Conservation (phyloP, 441 rosid genomes). For the Aleurites moluccanus region DNA sequence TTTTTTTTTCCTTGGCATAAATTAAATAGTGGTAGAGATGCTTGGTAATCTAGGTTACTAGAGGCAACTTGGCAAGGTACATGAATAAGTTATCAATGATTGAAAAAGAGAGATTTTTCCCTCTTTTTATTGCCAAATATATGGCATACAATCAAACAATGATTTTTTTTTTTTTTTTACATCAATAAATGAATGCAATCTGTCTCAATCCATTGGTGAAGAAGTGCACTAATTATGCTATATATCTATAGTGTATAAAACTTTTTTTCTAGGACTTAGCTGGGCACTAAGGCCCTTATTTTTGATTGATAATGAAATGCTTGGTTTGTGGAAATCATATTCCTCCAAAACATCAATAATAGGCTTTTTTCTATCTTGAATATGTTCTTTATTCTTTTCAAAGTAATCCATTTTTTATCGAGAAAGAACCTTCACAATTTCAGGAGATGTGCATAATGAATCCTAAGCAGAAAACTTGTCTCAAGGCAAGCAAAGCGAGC, state of each 20-base stretch:
- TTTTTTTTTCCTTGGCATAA: not conserved
- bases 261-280: not conserved
- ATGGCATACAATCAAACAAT: not conserved
- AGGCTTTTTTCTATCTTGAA: slow-evolving; percentile 16
- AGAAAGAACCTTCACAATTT: slow-evolving; percentile 10
- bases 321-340: slow-evolving; percentile 6
- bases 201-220: slow-evolving; percentile 10
- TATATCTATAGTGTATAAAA: not conserved
- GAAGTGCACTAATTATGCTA: not conserved
- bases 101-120: not conserved
- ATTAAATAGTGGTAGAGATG: not conserved
- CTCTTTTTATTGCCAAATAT: not conserved
- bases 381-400: slow-evolving; percentile 13
- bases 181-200: too few species aligned
- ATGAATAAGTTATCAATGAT: not conserved
- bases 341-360: slow-evolving; percentile 7
- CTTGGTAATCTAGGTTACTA: not conserved
- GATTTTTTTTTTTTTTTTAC: not conserved
- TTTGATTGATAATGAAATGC: slow-evolving; percentile 18
- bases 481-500: not conserved
- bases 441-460: not conserved
- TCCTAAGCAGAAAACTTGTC: not conserved
- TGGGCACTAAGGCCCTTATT: not conserved
- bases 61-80: not conserved
- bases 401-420: not conserved